phyloP scores from a whole-genome alignment of 2,329 filamentous ascomycete species.

The Tolypocladium nubicola region DNA sequence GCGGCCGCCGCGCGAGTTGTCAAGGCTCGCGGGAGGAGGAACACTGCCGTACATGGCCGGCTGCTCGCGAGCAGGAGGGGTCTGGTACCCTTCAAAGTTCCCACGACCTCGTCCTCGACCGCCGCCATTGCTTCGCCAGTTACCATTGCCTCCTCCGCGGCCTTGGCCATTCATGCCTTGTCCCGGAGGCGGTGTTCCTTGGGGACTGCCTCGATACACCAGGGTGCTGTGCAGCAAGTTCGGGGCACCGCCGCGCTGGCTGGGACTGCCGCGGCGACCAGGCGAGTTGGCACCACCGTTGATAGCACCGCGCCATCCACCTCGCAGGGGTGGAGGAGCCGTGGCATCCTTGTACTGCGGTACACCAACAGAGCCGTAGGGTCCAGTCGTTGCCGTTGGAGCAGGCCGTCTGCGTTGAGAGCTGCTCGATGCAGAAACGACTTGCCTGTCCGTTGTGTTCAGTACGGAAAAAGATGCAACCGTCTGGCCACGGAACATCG shows the following conservation, averaged over 20 bases:
- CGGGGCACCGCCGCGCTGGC: constrained; percentile 25
- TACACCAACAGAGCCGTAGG: constrained; percentile 47
- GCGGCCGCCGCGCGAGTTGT: constrained; percentile 30
- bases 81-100: constrained; percentile 11
- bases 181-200: constrained; percentile 12
- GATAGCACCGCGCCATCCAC: constrained; percentile 46
- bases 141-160: constrained; percentile 11
- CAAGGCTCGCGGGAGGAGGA: constrained; percentile 48
- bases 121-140: constrained; percentile 12
- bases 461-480: constrained; percentile 81
- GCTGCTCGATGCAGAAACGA: constrained; percentile 54
- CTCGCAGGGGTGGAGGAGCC: constrained; percentile 42
- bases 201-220: constrained; percentile 35
- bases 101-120: constrained; percentile 23
- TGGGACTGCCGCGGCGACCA: constrained; percentile 27
- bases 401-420: constrained; percentile 39
- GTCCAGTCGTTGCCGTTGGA: constrained; percentile 36
- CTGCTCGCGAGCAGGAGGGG: constrained; percentile 9
- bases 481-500: constrained; percentile 87
- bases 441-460: constrained; percentile 74
- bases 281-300: constrained; percentile 32
- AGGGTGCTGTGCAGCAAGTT: constrained; percentile 40
- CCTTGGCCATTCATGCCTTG: constrained; percentile 19
- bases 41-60: constrained; percentile 39
- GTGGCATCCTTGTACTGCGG: constrained; percentile 51